Evolutionary conservation across 208 protist genomes (phyloP).

Genomic region (Phytomonas francai): DNA sequence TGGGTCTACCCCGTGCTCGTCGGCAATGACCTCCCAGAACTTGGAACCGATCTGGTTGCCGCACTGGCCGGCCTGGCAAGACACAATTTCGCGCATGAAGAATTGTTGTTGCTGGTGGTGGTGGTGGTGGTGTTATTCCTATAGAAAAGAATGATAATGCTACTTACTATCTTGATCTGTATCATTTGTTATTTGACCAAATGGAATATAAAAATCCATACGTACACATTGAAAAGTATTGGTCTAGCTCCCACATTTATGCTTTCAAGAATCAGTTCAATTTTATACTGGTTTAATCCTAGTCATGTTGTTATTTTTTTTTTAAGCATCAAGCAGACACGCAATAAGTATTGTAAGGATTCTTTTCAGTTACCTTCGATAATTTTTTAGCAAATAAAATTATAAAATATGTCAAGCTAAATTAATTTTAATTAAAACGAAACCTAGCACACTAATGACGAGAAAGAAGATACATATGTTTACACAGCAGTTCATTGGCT

Average conservation of each 20-base stretch:
- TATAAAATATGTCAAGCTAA: background rate
- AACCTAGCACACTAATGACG: slow-evolving; percentile 49
- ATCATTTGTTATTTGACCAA: background rate
- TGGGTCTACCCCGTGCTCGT: slow-evolving; percentile 87
- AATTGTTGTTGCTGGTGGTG: slow-evolving; percentile 13
- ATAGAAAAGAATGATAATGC: background rate
- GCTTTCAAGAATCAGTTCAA: background rate
- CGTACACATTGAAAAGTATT: background rate
- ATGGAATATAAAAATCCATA: background rate
- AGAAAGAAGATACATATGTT: slow-evolving; percentile 53
- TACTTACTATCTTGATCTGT: background rate
- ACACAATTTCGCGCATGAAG: slow-evolving; percentile 78
- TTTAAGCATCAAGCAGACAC: background rate
- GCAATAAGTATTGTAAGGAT: background rate
- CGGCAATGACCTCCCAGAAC: slow-evolving; percentile 77
- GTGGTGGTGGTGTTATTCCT: background rate
- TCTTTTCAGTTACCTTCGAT: background rate
- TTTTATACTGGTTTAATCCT: background rate
- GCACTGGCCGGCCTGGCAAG: slow-evolving; percentile 67
- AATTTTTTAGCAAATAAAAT: background rate
- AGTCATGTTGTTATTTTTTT: background rate
- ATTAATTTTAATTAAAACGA: slow-evolving; percentile 64
- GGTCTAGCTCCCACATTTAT: background rate
- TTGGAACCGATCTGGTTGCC: slow-evolving; percentile 79
- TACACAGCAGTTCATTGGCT: slow-evolving; percentile 56